phyloP scores from a whole-genome alignment of 1,139 yeast species.

The Yamadazyma conglobata region DNA sequence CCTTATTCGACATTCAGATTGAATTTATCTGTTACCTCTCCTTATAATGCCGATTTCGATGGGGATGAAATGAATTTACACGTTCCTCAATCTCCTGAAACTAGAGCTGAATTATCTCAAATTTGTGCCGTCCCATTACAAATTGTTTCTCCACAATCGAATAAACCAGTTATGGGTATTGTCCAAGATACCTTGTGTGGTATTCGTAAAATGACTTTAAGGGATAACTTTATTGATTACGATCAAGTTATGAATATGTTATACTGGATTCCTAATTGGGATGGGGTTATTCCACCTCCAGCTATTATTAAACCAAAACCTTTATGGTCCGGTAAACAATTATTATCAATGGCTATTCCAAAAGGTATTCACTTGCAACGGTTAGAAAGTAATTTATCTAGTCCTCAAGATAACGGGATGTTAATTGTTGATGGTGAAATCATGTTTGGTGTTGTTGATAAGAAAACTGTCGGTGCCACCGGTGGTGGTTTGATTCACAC shows the following conservation, averaged over 20 bases:
- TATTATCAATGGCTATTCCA: slow-evolving; percentile 90
- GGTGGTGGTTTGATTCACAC: slow-evolving; percentile 98
- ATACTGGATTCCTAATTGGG: slow-evolving; percentile 99
- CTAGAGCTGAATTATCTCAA: slow-evolving; percentile 92
- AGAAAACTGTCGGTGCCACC: slow-evolving; percentile 97
- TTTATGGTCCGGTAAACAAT: slow-evolving; percentile 95
- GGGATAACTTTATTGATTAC: slow-evolving; percentile 84
- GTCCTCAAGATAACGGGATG: slow-evolving; percentile 92
- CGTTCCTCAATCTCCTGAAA: slow-evolving; percentile 98
- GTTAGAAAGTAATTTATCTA: slow-evolving; percentile 78
- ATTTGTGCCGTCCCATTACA: slow-evolving; percentile 96
- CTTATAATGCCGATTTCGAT: slow-evolving; percentile 99
- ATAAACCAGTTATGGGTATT: slow-evolving; percentile 99
- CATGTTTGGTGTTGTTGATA: slow-evolving; percentile 96
- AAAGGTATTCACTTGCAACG: slow-evolving; percentile 93
- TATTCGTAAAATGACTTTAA: slow-evolving; percentile 87
- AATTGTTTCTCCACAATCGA: slow-evolving; percentile 96
- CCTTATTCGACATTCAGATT: slow-evolving; percentile 97
- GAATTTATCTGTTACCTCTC: slow-evolving; percentile 95
- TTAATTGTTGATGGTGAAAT: slow-evolving; percentile 88
- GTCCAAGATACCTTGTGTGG: slow-evolving; percentile 99
- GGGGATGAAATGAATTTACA: slow-evolving; percentile 99
- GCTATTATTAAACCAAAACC: slow-evolving; percentile 94
- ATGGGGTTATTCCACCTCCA: slow-evolving; percentile 97
- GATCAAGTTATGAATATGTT: slow-evolving; percentile 95